These are phyloP conservation scores for Fusarium scirpi DNA, from an alignment of 2,329 filamentous ascomycete species.

Conservation along the genomic window DNA sequence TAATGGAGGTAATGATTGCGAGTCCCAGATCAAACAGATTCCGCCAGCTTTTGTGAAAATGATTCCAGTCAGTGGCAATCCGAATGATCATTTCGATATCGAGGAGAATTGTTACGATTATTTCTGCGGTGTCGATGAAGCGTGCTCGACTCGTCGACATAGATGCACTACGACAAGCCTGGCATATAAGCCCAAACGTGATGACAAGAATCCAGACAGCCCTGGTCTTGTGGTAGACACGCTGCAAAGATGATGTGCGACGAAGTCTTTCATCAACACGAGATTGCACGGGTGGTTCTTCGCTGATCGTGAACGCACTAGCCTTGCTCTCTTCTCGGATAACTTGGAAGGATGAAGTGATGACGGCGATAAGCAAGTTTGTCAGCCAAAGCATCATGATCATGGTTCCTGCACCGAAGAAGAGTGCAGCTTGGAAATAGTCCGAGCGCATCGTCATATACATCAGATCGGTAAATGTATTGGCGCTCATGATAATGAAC, in stretches of 20 bases:
- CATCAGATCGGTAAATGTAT: slow-evolving; percentile 95
- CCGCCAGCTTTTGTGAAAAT: slow-evolving; percentile 77
- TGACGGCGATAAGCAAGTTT: slow-evolving; percentile 94
- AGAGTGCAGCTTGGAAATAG: slow-evolving; percentile 87
- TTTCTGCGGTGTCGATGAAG: slow-evolving; percentile 80
- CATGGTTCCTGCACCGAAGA: slow-evolving; percentile 79
- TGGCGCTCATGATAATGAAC: slow-evolving; percentile 98
- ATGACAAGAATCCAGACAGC: slow-evolving; percentile 87
- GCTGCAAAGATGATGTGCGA: slow-evolving; percentile 68
- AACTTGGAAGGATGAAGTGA: slow-evolving; percentile 97
- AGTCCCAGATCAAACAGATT: slow-evolving; percentile 87
- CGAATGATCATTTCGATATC: slow-evolving; percentile 86
- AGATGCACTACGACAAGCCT: slow-evolving; percentile 79
- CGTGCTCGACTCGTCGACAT: slow-evolving; percentile 73
- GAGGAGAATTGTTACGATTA: slow-evolving; percentile 80
- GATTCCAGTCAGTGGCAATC: slow-evolving; percentile 81
- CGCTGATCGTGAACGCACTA: slow-evolving; percentile 88
- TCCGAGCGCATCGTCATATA: slow-evolving; percentile 94
- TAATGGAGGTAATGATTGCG: slow-evolving; percentile 84
- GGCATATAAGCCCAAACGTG: slow-evolving; percentile 80
- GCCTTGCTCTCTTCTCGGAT: slow-evolving; percentile 96
- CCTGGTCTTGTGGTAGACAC: slow-evolving; percentile 77
- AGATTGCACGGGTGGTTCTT: slow-evolving; percentile 59
- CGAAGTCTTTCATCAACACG: slow-evolving; percentile 54
- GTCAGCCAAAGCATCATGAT: slow-evolving; percentile 97